Percentiles rank a stretch among this genome's conserved stretches.
phyloP scores from a whole-genome alignment of 352 stramenopile genomes.

The Globisporangium paroecandrum region DNA sequence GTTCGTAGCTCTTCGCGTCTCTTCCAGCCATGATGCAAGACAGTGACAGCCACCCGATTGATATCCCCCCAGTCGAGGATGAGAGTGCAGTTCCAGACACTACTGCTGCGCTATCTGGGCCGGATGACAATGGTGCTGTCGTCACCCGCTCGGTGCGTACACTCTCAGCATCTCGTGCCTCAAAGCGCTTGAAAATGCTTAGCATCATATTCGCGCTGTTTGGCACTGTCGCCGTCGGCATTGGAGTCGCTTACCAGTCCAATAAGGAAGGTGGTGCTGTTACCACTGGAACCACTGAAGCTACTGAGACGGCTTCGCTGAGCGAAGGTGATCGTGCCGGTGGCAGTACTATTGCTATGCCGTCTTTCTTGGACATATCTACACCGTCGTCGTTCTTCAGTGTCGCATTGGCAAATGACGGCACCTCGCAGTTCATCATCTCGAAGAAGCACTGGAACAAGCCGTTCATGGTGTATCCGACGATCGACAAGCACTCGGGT shows the following conservation, averaged over 20 bases:
- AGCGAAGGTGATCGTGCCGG: neutral
- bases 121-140: neutral
- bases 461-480: slow-evolving; percentile 73
- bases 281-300: slow-evolving; percentile 6
- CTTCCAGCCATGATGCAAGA: slow-evolving; percentile 11
- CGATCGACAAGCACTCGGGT: slow-evolving; percentile 51
- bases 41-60: slow-evolving; percentile 9
- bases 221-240: slow-evolving; percentile 17
- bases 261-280: no score
- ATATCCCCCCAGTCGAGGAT: slow-evolving; percentile 2
- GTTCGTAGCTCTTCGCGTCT: neutral
- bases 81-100: neutral
- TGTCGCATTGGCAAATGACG: slow-evolving; percentile 28
- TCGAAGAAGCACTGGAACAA: slow-evolving; percentile 55
- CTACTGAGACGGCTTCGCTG: slow-evolving; percentile 3
- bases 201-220: slow-evolving; percentile 17
- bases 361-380: neutral
- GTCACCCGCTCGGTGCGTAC: neutral
- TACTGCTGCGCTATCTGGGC: neutral
- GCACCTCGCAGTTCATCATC: slow-evolving; percentile 42
- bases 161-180: neutral
- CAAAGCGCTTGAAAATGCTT: slow-evolving; percentile 18
- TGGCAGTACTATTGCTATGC: neutral
- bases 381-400: slow-evolving; percentile 37
- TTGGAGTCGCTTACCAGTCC: slow-evolving; percentile 10